Base-by-base conservation (phyloP, 1,284 basidiomycete species). In the Austroboletus niveus region DNA sequence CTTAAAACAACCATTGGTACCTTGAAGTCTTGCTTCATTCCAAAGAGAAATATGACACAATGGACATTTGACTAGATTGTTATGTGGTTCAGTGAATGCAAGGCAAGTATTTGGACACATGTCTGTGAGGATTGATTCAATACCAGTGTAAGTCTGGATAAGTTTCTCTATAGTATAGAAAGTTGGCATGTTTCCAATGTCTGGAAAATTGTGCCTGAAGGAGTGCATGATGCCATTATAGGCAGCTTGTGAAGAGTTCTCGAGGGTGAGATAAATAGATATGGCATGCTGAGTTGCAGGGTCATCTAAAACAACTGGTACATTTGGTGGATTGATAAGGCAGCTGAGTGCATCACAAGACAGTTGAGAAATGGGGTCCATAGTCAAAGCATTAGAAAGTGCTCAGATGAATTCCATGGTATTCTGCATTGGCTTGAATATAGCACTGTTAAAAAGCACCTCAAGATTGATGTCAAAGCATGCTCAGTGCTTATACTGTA, bases 1-100 rank as follows among this genome's bases (percentile, higher is more conserved):
- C 22, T 56, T 49, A 4, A 36, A 8, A 2, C 5, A 4, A 24
- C 52, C 50, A 15, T 31, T 17, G 5, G 7, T 50, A 1, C 51
- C 46, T 2, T n/a, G 4, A n/a, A n/a, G n/a, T n/a, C n/a, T n/a
- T n/a, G n/a, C n/a, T 5, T 35, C 6, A 24, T 63, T 53, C 42
- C 61, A 71, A 0, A 58, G 59, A n/a, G 60, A 49, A 12, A 44
- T 40, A 0, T 17, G 30, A 48, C 72, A 73, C 8, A 54, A 42
- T 0, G 48, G 50, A 43, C 63, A 65, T 3, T 17, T 3, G 0
- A 57, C 40, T 0, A 56, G 48, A 0, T 49, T 15, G 1, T 4
- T 1, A 24, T 44, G 56, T 1, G 57, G 53, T 4, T 54, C 55
- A 3, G 60, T 61, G 31, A 53, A 61, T 1, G 15, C 55, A 1